Base-by-base conservation (phyloP, 176 grass and related monocot species). In the Aegilops tauschii region DNA sequence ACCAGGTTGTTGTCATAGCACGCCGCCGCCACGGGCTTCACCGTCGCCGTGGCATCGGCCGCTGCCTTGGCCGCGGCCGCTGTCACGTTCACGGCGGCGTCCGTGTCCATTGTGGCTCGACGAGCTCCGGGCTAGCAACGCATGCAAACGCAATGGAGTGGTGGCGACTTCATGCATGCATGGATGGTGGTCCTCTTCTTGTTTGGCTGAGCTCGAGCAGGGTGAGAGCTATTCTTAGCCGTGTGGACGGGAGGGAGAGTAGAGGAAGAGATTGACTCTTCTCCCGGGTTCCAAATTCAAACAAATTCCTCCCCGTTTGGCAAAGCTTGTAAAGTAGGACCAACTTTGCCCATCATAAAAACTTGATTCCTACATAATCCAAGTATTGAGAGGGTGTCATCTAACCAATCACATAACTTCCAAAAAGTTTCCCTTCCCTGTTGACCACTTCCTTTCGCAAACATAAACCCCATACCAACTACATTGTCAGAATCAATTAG, bases 1-100 rank as follows among this genome's bases (percentile, higher is more conserved):
- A 93, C 94, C 5, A 89, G 61, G 82, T 93, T 93, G 64, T 93
- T 96, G 82, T 93, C 93, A 32, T 95, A 95, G 83, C 94, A 96
- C 1, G 91, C 89, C 31, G 78, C 87, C 5, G 23, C 70, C 32
- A 93, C 20, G 2, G 91, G 94, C 91, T 96, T 96, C 73, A 92
- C 91, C 42, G 91, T 82, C 16, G 64, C 23, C 21, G 64, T 32
- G 68, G 75, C 77, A 42, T 66, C 37, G 13, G 78, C 50, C 12
- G 70, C 64, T 5, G 82, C 12, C 45, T 54, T 28, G 5, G 70
- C 36, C 20, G 64, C 65, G 18, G 83, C 14, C 17, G 61, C 5
- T 17, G 85, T 52, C 50, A 85, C 1, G 87, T 85, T 84, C 10
- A 75, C 72, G 72, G 68, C 44, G 5, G 25, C 78, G 36, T 31